Percentiles rank a stretch among this genome's conserved stretches.
Conservation (phyloP, 495 filamentous ascomycete species). For the Daldinia concentrica region DNA sequence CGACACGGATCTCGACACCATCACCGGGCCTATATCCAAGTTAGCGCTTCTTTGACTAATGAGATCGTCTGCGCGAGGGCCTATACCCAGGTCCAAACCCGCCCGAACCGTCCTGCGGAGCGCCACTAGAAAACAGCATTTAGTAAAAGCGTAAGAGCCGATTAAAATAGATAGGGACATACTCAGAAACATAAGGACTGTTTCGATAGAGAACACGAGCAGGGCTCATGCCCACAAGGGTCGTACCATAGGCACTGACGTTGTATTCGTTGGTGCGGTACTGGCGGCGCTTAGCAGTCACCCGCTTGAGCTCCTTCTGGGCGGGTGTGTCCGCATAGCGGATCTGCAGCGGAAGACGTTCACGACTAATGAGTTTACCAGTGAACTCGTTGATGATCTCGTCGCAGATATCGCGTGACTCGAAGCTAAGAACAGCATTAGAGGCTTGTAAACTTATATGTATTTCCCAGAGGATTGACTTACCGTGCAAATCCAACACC, state of each 20-base stretch:
- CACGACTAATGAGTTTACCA: constrained; percentile 72
- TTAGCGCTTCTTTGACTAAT: constrained; percentile 16
- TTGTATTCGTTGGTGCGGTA: constrained; percentile 97
- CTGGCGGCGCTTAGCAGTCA: constrained; percentile 89
- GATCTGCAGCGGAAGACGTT: constrained; percentile 84
- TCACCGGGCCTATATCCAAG: constrained; percentile 48
- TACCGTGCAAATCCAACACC: constrained; percentile 98
- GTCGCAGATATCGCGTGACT: constrained; percentile 86
- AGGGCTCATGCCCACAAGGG: constrained; percentile 61
- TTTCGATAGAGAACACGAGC: constrained; percentile 46
- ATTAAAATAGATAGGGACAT: background rate
- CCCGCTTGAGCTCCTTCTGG: constrained; percentile 94
- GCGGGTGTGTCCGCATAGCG: constrained; percentile 96
- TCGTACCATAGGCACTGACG: constrained; percentile 65
- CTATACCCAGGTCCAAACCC: constrained; percentile 19
- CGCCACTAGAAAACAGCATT: constrained; percentile 10
- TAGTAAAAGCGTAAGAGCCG: background rate
- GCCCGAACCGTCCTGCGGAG: background rate
- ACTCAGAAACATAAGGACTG: constrained; percentile 10
- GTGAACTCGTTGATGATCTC: constrained; percentile 85
- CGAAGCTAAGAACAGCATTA: constrained; percentile 69
- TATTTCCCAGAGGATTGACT: constrained; percentile 35
- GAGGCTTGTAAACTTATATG: constrained; percentile 14
- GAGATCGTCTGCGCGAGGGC: background rate
- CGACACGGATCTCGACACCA: constrained; percentile 58